phyloP scores from a whole-genome alignment of 306 rosid species.

The Dryas alaskensis region DNA sequence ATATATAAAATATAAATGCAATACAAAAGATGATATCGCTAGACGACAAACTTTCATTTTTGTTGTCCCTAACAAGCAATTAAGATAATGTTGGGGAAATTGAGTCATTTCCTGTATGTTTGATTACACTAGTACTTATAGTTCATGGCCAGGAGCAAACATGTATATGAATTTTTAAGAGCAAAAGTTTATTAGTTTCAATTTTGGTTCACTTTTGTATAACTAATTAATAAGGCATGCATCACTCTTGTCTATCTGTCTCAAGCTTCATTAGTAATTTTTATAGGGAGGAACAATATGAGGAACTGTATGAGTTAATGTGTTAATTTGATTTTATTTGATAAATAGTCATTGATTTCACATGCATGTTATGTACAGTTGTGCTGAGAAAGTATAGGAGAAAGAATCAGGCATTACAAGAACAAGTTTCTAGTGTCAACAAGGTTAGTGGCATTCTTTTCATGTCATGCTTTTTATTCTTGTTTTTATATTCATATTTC shows the following conservation, averaged over 20 bases:
- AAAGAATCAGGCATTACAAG: too few species aligned
- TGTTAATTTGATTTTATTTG: too few species aligned
- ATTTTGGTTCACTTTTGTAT: not conserved
- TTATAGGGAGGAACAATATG: too few species aligned
- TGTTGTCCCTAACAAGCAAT: not conserved
- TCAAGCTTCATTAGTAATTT: slow-evolving; percentile 28
- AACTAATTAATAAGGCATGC: not conserved
- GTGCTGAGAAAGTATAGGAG: too few species aligned
- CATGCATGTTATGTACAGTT: too few species aligned
- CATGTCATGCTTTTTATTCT: too few species aligned
- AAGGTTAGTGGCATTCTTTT: too few species aligned
- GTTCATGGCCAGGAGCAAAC: slow-evolving; percentile 15
- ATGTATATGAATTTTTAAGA: not conserved
- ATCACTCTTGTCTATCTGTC: not conserved
- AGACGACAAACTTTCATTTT: not conserved
- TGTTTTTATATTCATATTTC: too few species aligned
- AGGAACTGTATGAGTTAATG: too few species aligned
- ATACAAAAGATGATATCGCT: too few species aligned
- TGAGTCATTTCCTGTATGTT: not conserved
- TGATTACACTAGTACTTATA: not conserved
- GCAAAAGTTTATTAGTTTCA: not conserved
- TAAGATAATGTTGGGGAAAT: not conserved
- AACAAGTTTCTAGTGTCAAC: too few species aligned
- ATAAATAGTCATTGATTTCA: too few species aligned
- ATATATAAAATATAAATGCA: not conserved